Evolutionary conservation across 108 stramenopile species (phyloP), one percentile per base, ranked within the genome.

Genomic region (Bacterosira constricta): DNA sequence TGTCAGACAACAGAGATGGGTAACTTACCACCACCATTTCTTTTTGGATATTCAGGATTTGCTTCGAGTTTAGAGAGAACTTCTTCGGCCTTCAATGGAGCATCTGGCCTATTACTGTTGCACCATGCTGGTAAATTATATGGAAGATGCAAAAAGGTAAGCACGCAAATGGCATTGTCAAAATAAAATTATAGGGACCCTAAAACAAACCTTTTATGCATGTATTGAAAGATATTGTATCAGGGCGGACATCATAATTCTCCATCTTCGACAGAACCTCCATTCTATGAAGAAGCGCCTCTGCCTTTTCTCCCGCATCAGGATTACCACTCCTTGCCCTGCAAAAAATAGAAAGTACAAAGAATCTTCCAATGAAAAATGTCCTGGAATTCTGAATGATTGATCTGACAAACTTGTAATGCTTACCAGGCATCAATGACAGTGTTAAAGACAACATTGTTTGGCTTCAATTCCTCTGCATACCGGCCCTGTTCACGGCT

Each of bases 191-290:
- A n/a, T n/a, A n/a, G n/a, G n/a, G n/a, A n/a, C n/a, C n/a, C n/a
- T n/a, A 86, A 70, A 5, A 83, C 80, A 30, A 49, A 67, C 66
- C 66, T 55, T 72, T 72, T 3, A 72, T 77, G 32, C 75, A 77
- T 11, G 84, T 82, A 62, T 89, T 92, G 76, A 88, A 92, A 11
- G 87, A 78, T 17, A 88, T 81, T 15, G 71, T 74, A 63, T 89
- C 88, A 1, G 91, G 91, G 41, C 55, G 61, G 2, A 77, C 66
- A 54, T 88, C 84, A 13, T 67, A 51, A 26, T 79, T 65, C 45
- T 55, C 36, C 31, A 34, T 52, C 58, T 8, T 81, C 7, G 71
- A 53, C 46, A 80, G 51, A 36, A 41, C 47, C 70, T 92, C 76
- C 81, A 92, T 86, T 57, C 59, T 63, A 23, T 69, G 20, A 0